phyloP scores from a whole-genome alignment of 1,284 basidiomycete genomes.

The Rhodotorula sp. region DNA sequence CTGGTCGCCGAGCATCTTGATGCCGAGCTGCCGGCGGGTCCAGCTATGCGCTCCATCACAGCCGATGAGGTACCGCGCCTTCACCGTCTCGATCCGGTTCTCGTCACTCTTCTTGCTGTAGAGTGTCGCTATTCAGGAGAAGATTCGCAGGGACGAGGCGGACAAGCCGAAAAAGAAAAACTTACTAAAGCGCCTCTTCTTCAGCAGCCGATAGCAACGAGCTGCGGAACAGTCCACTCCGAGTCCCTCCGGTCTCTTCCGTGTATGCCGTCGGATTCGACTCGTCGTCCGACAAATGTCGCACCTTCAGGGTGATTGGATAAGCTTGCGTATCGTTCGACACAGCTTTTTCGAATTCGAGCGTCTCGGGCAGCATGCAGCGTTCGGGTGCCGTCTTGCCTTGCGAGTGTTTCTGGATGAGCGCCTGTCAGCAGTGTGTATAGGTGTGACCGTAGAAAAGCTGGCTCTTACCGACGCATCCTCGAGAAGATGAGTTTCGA shows the following conservation, averaged over 20 bases:
- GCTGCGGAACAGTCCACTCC: constrained; percentile 40
- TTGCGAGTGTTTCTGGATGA: constrained; percentile 25
- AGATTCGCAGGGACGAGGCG: no score
- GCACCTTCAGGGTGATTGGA: constrained; percentile 43
- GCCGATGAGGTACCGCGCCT: constrained; percentile 64
- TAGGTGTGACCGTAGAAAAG: not conserved
- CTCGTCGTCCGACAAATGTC: constrained; percentile 46
- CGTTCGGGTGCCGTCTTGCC: constrained; percentile 40
- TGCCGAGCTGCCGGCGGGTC: constrained; percentile 67
- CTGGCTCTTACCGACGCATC: constrained; percentile 29
- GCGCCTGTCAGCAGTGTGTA: not conserved
- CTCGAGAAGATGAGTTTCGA: constrained; percentile 42
- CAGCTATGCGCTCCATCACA: constrained; percentile 73
- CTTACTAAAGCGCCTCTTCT: constrained; percentile 40
- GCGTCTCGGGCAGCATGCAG: constrained; percentile 41
- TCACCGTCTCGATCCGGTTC: constrained; percentile 53
- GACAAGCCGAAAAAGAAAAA: not conserved
- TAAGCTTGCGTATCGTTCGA: constrained; percentile 38
- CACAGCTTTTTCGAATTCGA: constrained; percentile 40
- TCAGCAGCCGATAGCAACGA: constrained; percentile 40
- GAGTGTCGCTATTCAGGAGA: no score
- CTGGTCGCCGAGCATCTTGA: constrained; percentile 67
- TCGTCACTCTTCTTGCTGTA: constrained; percentile 17
- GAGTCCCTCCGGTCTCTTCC: constrained; percentile 18
- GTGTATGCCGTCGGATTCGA: constrained; percentile 40